Evolutionary conservation across 2,329 filamentous ascomycete species (phyloP), one percentile per base, ranked within the genome.

Genomic region (Botrytis aclada): DNA sequence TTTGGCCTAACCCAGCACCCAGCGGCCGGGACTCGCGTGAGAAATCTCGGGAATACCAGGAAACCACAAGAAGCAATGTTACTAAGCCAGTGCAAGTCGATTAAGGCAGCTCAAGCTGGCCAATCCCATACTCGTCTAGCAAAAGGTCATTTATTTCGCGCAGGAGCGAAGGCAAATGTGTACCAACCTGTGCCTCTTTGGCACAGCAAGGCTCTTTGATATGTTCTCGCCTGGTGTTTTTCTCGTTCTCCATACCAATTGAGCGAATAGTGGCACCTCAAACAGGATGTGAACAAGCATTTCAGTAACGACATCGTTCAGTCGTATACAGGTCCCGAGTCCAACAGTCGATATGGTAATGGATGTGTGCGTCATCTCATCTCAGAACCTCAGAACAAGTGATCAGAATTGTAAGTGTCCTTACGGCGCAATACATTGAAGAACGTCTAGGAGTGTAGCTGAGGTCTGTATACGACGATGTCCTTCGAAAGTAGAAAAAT

Each of bases 201-300:
- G 65, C 71, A 63, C 58, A 63, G 71, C 65, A 72, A 70, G 65
- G 66, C 65, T 69, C 41, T 41, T 32, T 22, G 25, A 39, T 41
- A 18, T 51, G 20, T 70, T 51, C 14, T 72, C 45, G 29, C 43
- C 71, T 14, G 22, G 62, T 62, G 58, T 62, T 56, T 39, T 66
- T 29, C 51, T 64, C 32, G 20, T 37, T 43, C 60, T 37, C 14
- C 4, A 56, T n/a, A 12, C 34, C 37, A 20, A 60, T 61, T 69
- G 51, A 41, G 39, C 32, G 32, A 20, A 32, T 54, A 62, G 58
- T 25, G 39, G 39, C 14, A 63, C 43, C 41, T 37, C 56, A 29
- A 16, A 25, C n/a, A 56, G 16, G 34, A 69, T 25, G 10, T 18
- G 37, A 69, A 58, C 43, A 66, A 51, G 32, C 63, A 66, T 62